Evolutionary conservation across 352 stramenopile genomes (phyloP).

Genomic region (Pythium guiyangense): DNA sequence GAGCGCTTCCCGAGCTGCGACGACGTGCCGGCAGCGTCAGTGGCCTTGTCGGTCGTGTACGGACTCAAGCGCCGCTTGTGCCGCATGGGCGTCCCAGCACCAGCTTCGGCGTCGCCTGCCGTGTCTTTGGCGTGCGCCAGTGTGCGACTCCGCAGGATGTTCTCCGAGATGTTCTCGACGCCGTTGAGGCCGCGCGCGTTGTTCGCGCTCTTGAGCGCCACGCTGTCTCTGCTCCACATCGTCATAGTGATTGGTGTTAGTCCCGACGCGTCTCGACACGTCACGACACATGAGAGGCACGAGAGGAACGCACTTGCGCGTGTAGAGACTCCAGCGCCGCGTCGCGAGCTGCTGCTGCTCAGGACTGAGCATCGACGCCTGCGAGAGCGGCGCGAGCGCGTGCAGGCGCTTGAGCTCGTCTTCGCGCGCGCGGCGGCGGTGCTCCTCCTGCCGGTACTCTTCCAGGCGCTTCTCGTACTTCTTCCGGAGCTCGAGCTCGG

Average conservation of each 20-base stretch:
- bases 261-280: neutral
- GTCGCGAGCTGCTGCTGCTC: constrained; percentile 32
- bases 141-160: constrained; percentile 49
- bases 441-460: constrained; percentile 66
- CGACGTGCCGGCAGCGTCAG: neutral
- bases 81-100: constrained; percentile 25
- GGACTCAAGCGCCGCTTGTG: constrained; percentile 24
- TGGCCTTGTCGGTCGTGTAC: neutral
- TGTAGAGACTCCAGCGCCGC: constrained; percentile 67
- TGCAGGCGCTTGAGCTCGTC: constrained; percentile 42
- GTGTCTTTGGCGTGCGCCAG: neutral
- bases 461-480: constrained; percentile 77
- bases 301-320: constrained; percentile 40
- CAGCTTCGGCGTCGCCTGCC: constrained; percentile 9
- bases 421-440: constrained; percentile 38
- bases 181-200: constrained; percentile 40
- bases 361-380: constrained; percentile 18
- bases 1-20: constrained; percentile 12
- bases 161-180: constrained; percentile 75
- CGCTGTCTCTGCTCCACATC: constrained; percentile 20
- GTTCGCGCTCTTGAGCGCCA: constrained; percentile 21
- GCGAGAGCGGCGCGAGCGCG: constrained; percentile 29
- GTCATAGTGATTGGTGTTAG: neutral
- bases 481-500: constrained; percentile 56
- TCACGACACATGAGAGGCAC: neutral